Percentiles rank a stretch among this genome's conserved stretches.
These are phyloP conservation scores for Gastrodia elata DNA, from an alignment of 106 monocot genomes.

Conservation along the genomic window DNA sequence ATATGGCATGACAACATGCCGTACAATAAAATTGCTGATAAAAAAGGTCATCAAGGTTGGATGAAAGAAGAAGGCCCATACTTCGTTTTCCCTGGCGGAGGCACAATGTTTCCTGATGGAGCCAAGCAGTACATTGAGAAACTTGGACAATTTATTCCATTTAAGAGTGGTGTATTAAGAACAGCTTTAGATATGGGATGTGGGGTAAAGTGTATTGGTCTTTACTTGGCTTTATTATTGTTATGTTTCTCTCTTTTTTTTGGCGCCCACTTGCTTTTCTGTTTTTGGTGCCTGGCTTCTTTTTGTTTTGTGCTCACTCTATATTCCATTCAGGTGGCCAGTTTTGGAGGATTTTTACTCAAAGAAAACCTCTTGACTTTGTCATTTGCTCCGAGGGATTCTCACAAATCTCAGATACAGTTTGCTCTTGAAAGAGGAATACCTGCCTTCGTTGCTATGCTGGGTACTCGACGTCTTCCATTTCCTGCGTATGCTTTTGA, in stretches of 20 bases:
- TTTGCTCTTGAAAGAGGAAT: constrained; percentile 97
- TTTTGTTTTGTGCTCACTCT: not conserved
- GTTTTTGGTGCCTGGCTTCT: not conserved
- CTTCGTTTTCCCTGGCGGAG: constrained; percentile 93
- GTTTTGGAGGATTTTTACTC: constrained; percentile 90
- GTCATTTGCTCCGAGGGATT: constrained; percentile 97
- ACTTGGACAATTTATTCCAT: constrained; percentile 64
- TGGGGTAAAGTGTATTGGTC: constrained; percentile 42
- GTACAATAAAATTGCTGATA: constrained; percentile 79
- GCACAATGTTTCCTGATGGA: constrained; percentile 96
- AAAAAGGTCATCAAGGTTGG: constrained; percentile 97
- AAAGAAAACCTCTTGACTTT: constrained; percentile 72
- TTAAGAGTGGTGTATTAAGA: constrained; percentile 54
- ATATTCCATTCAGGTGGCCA: constrained; percentile 59
- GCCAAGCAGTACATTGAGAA: constrained; percentile 79
- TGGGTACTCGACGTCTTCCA: constrained; percentile 85
- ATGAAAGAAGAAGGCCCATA: constrained; percentile 80
- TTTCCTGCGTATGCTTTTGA: constrained; percentile 86
- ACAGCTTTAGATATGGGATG: constrained; percentile 97
- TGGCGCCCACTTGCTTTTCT: not conserved
- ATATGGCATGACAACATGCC: constrained; percentile 99
- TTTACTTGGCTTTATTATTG: no score
- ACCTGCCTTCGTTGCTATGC: constrained; percentile 94
- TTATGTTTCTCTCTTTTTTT: not conserved
- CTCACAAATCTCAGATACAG: constrained; percentile 96